phyloP scores from a whole-genome alignment of 139 green algal genomes.

The Chlorella sp. region DNA sequence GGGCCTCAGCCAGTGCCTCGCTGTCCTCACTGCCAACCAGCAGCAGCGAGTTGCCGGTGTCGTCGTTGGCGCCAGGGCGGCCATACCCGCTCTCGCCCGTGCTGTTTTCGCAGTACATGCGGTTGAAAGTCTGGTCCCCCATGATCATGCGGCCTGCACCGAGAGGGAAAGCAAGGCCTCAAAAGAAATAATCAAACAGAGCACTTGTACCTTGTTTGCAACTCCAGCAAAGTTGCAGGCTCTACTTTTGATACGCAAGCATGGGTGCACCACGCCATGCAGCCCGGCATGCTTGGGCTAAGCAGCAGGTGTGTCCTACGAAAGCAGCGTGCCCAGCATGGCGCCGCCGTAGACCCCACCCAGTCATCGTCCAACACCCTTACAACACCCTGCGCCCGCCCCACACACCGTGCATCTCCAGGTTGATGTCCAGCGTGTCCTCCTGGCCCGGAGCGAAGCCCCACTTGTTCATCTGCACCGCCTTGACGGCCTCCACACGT shows the following conservation, averaged over 20 bases:
- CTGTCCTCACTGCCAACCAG: not conserved
- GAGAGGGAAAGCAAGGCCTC: not conserved
- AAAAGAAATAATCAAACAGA: not conserved
- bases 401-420: constrained; percentile 57
- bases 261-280: not conserved
- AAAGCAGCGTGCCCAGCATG: not conserved
- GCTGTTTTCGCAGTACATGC: constrained; percentile 65
- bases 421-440: constrained; percentile 67
- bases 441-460: constrained; percentile 80
- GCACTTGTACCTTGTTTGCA: not conserved
- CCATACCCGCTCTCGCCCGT: constrained; percentile 32
- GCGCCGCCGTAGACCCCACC: not conserved
- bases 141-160: constrained; percentile 66
- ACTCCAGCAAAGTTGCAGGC: not conserved
- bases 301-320: not conserved
- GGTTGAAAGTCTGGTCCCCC: constrained; percentile 78
- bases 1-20: not conserved
- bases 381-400: no score
- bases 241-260: not conserved
- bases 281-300: not conserved
- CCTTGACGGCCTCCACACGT: not conserved
- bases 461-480: constrained; percentile 71
- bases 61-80: not conserved
- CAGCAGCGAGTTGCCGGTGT: constrained; percentile 29
- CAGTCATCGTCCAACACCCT: not conserved